Conservation (phyloP, 805 yeast species). For the Priceomyces melissophilus region DNA sequence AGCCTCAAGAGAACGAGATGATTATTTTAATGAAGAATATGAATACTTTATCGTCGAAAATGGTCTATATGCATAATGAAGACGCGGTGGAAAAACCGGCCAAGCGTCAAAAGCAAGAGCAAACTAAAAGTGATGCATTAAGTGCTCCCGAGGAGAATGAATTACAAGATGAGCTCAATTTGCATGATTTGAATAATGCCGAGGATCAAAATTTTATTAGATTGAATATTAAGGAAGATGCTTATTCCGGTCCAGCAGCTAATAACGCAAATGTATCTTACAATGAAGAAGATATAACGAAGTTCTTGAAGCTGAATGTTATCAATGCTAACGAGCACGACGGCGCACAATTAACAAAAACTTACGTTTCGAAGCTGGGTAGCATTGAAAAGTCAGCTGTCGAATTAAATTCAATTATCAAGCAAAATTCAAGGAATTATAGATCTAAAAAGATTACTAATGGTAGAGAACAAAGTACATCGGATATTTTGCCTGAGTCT, state of each 20-base stretch:
- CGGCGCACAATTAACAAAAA: conserved; percentile 25
- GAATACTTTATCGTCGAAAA: conserved; percentile 81
- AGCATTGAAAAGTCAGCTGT: conserved; percentile 32
- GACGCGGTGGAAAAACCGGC: conserved; percentile 1
- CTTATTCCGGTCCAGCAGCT: conserved; percentile 14
- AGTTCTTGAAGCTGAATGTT: conserved; percentile 15
- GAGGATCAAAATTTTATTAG: conserved; percentile 28
- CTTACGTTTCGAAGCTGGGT: conserved; percentile 20
- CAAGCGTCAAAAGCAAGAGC: not conserved
- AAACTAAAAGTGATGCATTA: conserved; percentile 5
- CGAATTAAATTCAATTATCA: conserved; percentile 29
- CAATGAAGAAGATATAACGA: conserved; percentile 9
- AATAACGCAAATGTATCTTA: conserved; percentile 11
- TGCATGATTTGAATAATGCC: conserved; percentile 36
- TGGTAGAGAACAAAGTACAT: conserved; percentile 6
- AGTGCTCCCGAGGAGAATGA: conserved; percentile 16
- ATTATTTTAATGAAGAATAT: conserved; percentile 77
- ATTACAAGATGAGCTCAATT: conserved; percentile 27
- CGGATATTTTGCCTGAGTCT: conserved; percentile 21
- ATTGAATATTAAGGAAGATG: conserved; percentile 26
- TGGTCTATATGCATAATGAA: conserved; percentile 42
- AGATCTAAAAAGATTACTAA: conserved; percentile 11
- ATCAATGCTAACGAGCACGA: conserved; percentile 11
- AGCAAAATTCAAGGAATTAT: conserved; percentile 33
- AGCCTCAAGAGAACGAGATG: conserved; percentile 52